phyloP scores from a whole-genome alignment of 2,329 filamentous ascomycete genomes.

The Sclerotinia nivalis region DNA sequence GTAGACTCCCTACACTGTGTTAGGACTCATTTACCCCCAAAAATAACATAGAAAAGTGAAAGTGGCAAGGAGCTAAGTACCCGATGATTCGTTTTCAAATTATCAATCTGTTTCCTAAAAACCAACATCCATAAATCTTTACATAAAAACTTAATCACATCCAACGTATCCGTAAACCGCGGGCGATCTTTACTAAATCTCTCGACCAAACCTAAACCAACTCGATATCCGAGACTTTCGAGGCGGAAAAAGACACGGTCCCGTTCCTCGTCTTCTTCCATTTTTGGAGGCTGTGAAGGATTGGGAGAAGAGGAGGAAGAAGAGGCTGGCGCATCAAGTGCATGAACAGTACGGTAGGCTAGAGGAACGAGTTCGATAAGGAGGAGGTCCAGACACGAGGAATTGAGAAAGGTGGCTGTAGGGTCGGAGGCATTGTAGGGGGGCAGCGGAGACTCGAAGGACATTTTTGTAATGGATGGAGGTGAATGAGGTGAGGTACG shows the following conservation, averaged over 20 bases:
- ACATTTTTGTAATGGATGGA: slow-evolving; percentile 53
- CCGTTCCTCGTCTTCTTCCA: slow-evolving; percentile 77
- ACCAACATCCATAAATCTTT: slow-evolving; percentile 96
- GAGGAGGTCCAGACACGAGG: slow-evolving; percentile 88
- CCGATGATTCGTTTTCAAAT: slow-evolving; percentile 96
- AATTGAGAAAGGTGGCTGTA: slow-evolving; percentile 72
- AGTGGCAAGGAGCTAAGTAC: slow-evolving; percentile 48
- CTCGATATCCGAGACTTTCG: slow-evolving; percentile 83
- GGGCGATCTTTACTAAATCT: slow-evolving; percentile 82
- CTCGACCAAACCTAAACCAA: slow-evolving; percentile 89
- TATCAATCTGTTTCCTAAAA: slow-evolving; percentile 97
- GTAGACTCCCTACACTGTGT: slow-evolving; percentile 72
- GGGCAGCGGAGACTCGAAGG: slow-evolving; percentile 69
- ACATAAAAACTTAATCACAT: slow-evolving; percentile 97
- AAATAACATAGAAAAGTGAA: background rate
- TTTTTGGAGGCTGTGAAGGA: slow-evolving; percentile 35
- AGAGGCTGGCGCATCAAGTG: slow-evolving; percentile 52
- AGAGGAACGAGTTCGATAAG: slow-evolving; percentile 96
- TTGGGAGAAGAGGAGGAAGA: background rate
- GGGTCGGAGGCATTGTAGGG: slow-evolving; percentile 74
- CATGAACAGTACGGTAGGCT: slow-evolving; percentile 80
- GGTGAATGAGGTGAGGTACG: background rate
- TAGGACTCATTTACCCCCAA: background rate
- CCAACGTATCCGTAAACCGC: slow-evolving; percentile 86
- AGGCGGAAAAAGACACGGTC: slow-evolving; percentile 85